These are phyloP conservation scores for Sinapis alba DNA, from an alignment of 441 rosid genomes.

Conservation along the genomic window DNA sequence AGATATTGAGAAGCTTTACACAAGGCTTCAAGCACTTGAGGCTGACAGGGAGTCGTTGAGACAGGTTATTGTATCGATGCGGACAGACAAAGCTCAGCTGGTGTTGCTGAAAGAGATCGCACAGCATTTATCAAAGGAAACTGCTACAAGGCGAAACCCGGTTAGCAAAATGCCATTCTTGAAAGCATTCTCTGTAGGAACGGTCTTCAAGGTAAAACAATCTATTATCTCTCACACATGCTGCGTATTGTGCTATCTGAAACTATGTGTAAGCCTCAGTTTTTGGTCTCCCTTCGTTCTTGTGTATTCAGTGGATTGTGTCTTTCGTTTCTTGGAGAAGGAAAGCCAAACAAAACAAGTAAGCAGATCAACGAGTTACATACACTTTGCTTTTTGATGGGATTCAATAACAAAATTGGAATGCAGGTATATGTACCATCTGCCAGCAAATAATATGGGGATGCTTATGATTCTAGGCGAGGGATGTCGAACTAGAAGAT, in stretches of 20 bases:
- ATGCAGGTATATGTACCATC: constrained; percentile 62
- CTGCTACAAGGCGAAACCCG: constrained; percentile 43
- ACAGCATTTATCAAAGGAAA: constrained; percentile 78
- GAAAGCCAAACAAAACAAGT: constrained; percentile 78
- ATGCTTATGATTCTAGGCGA: constrained; percentile 83
- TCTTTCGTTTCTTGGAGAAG: constrained; percentile 83
- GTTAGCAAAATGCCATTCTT: constrained; percentile 50
- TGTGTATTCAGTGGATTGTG: constrained; percentile 71
- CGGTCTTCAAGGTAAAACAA: constrained; percentile 73
- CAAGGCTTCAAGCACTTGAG: constrained; percentile 94
- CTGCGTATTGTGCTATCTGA: not conserved
- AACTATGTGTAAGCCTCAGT: constrained; percentile 7
- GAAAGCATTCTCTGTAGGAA: constrained; percentile 58
- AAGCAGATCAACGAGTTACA: constrained; percentile 33
- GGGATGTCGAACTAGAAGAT: constrained; percentile 58
- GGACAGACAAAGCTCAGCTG: constrained; percentile 89
- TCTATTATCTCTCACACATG: not conserved
- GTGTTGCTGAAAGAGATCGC: constrained; percentile 92
- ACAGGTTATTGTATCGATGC: constrained; percentile 87
- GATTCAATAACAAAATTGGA: not conserved
- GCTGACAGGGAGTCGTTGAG: constrained; percentile 97
- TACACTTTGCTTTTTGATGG: not conserved
- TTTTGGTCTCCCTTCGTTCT: constrained; percentile 1
- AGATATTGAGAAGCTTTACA: constrained; percentile 80
- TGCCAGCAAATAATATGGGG: constrained; percentile 69